Percentiles rank a stretch among this genome's conserved stretches.
These are phyloP conservation scores for Sporothrix globosa DNA, from an alignment of 2,329 filamentous ascomycete species.

Conservation along the genomic window DNA sequence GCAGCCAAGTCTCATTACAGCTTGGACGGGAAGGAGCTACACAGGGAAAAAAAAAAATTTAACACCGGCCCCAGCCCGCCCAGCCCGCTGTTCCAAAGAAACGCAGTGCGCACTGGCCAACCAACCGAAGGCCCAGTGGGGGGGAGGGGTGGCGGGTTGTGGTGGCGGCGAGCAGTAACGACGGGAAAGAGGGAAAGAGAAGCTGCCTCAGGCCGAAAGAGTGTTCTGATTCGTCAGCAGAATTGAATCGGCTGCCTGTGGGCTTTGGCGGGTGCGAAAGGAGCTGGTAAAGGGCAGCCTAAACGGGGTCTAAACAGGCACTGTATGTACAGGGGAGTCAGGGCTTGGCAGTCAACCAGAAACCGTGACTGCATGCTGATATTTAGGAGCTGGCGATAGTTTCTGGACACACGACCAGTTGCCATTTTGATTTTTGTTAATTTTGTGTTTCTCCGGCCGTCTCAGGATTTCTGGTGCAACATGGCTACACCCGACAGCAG, in stretches of 20 bases:
- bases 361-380: neutral
- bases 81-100: conserved; percentile 22
- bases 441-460: conserved; percentile 34
- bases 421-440: neutral
- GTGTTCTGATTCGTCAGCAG: conserved; percentile 33
- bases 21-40: conserved; percentile 36
- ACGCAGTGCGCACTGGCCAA: conserved; percentile 8
- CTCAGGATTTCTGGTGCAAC: conserved; percentile 32
- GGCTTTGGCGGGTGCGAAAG: conserved; percentile 1
- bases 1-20: conserved; percentile 4
- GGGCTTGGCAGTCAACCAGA: conserved; percentile 13
- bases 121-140: conserved; percentile 5
- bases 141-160: conserved; percentile 16
- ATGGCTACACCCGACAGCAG: conserved; percentile 41
- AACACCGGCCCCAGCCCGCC: neutral
- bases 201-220: conserved; percentile 35
- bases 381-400: neutral
- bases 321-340: conserved; percentile 3
- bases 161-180: conserved; percentile 7
- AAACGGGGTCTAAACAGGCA: neutral
- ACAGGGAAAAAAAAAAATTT: conserved; percentile 32
- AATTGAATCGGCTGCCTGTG: neutral
- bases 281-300: neutral
- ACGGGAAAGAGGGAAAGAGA: neutral
- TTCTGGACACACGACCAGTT: neutral